Conservation (phyloP, 164 flowering plant genomes). For the Aristolochia fimbriata region DNA sequence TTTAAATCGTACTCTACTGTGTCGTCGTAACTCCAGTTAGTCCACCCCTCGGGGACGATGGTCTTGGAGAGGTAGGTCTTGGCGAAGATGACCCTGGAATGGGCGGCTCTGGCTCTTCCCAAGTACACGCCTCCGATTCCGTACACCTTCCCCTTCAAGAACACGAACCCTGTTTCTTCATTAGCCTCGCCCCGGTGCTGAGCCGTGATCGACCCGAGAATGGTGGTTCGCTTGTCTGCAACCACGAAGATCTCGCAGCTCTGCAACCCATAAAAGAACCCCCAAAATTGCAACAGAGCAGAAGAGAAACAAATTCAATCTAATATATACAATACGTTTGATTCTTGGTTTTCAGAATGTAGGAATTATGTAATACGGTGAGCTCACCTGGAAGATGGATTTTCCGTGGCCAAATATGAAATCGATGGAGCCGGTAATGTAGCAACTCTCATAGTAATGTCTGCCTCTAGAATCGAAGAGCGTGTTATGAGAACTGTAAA, state of each 20-base stretch:
- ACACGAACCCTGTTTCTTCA: slow-evolving; percentile 64
- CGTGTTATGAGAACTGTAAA: slow-evolving; percentile 74
- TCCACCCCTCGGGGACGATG: slow-evolving; percentile 72
- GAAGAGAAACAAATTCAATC: too few relatives aligned
- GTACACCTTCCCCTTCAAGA: slow-evolving; percentile 60
- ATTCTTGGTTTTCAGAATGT: too few relatives aligned
- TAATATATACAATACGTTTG: too few relatives aligned
- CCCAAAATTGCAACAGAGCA: neutral
- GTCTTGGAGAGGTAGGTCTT: slow-evolving; percentile 65
- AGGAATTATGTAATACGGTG: too few relatives aligned
- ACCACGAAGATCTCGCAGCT: slow-evolving; percentile 77
- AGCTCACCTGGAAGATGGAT: slow-evolving; percentile 37
- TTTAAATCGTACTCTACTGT: slow-evolving; percentile 37
- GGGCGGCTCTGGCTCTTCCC: slow-evolving; percentile 70
- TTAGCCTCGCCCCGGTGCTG: slow-evolving; percentile 35
- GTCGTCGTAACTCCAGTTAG: slow-evolving; percentile 68
- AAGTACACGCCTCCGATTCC: slow-evolving; percentile 54
- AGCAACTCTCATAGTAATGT: slow-evolving; percentile 66
- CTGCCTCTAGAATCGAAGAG: slow-evolving; percentile 69
- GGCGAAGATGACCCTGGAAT: slow-evolving; percentile 64
- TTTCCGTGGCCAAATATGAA: slow-evolving; percentile 76
- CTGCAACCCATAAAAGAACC: slow-evolving; percentile 23
- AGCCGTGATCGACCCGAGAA: slow-evolving; percentile 85
- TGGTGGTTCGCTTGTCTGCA: slow-evolving; percentile 36
- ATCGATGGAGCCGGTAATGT: slow-evolving; percentile 89